phyloP scores from a whole-genome alignment of 441 rosid species.

The Croton laevigatus region DNA sequence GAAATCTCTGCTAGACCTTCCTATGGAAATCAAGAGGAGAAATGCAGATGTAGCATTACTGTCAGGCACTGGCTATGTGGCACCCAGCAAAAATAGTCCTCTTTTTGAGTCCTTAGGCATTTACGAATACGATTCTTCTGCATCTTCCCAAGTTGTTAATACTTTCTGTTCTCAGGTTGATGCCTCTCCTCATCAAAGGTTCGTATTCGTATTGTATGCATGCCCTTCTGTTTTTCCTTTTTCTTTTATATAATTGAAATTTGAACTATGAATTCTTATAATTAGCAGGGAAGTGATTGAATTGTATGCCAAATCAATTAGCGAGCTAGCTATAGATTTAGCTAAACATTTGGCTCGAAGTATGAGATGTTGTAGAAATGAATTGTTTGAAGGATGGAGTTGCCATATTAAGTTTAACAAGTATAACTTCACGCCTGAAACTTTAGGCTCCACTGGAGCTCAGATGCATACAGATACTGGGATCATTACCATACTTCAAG shows the following conservation, averaged over 20 bases:
- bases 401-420: conserved; percentile 85
- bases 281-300: conserved; percentile 47
- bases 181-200: conserved; percentile 60
- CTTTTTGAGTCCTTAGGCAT: conserved; percentile 72
- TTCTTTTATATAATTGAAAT: too few species aligned
- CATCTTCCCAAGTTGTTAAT: conserved; percentile 44
- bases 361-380: conserved; percentile 29
- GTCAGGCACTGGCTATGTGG: conserved; percentile 62
- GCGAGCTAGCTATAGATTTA: conserved; percentile 44
- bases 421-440: conserved; percentile 64
- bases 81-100: conserved; percentile 45
- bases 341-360: conserved; percentile 48
- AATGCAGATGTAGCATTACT: conserved; percentile 53
- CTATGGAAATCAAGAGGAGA: conserved; percentile 53
- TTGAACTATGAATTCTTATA: too few species aligned
- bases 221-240: too few species aligned
- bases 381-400: conserved; percentile 54
- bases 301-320: conserved; percentile 54
- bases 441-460: conserved; percentile 65
- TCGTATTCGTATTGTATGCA: too few species aligned
- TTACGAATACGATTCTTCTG: conserved; percentile 35
- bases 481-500: conserved; percentile 76
- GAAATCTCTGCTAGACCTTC: conserved; percentile 54
- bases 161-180: conserved; percentile 56
- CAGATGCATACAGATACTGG: conserved; percentile 84